Evolutionary conservation across 768 basidiomycete genomes (phyloP), one percentile per base, ranked within the genome.

Genomic region (Lentinula sp.): DNA sequence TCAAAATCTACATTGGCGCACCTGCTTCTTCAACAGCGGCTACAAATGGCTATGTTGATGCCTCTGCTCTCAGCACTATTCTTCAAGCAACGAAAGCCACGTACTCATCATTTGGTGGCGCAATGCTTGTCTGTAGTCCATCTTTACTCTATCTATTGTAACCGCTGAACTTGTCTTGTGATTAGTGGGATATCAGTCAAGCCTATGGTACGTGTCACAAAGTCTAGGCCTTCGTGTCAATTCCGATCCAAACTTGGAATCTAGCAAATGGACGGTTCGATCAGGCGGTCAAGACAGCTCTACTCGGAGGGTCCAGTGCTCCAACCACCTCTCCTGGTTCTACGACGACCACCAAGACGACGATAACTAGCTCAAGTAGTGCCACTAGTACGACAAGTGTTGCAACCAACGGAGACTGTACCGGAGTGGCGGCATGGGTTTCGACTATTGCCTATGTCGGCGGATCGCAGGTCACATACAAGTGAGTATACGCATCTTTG

Each of bases 1-100:
- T 84, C 59, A 85, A 84, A 69, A 67, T 84, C 39, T 84, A 76
- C 68, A 79, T 85, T 63, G 84, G 84, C 41, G 83, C 81, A 12
- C 82, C 84, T 1, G 82, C 82, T 10, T 73, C 81, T 0, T 67
- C 76, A 1, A 73, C 74, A 4, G 82, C 83, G 16, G 83, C 83
- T 3, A 77, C 79, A 18, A 77, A 78, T 28, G 84, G 83, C n/a
- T 85, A 80, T 68, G 77, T 82, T 56, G 74, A 77, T 61, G 76
- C 75, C 16, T 65, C 69, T 12, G 78, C 76, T 6, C 72, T 84
- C 4, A 73, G 71, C 8, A 72, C 61, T 57, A 77, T 82, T 48
- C 75, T 77, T 1, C 64, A 66, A 46, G 65, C 73, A 46, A 81
- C 77, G 4, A 74, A 76, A 36, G 66, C 73, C 35, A 70, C 78